Evolutionary conservation across 768 basidiomycete genomes (phyloP).

Genomic region (Lentinula guzmanii): DNA sequence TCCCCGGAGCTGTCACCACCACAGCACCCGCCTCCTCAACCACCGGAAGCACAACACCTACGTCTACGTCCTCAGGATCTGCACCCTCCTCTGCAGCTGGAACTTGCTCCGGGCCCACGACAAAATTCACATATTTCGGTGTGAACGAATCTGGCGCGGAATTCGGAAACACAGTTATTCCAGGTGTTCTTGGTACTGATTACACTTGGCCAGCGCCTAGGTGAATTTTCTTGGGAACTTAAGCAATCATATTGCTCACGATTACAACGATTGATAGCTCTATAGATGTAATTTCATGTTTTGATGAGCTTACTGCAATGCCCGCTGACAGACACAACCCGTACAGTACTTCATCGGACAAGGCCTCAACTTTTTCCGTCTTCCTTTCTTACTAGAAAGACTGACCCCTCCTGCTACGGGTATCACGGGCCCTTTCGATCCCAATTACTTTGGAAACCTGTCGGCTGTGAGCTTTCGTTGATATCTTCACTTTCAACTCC

Average conservation of each 20-base stretch:
- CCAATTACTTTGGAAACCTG: slow-evolving; percentile 45
- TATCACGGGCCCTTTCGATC: slow-evolving; percentile 46
- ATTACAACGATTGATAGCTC: slow-evolving; percentile 17
- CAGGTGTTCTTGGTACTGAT: slow-evolving; percentile 30
- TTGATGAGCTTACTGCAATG: neutral
- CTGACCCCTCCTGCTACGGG: slow-evolving; percentile 46
- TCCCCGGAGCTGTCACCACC: slow-evolving; percentile 24
- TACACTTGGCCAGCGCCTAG: slow-evolving; percentile 44
- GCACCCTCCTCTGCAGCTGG: slow-evolving; percentile 17
- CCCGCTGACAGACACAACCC: slow-evolving; percentile 11
- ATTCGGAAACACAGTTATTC: slow-evolving; percentile 44
- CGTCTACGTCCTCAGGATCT: slow-evolving; percentile 21
- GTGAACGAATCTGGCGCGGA: slow-evolving; percentile 61
- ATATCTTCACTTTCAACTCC: neutral
- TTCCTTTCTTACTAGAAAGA: slow-evolving; percentile 57
- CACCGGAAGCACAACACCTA: slow-evolving; percentile 7
- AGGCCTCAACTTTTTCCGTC: slow-evolving; percentile 59
- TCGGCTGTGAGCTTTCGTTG: slow-evolving; percentile 28
- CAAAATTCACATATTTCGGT: slow-evolving; percentile 59
- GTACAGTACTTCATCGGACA: slow-evolving; percentile 48
- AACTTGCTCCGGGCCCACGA: slow-evolving; percentile 31
- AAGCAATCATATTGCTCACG: neutral
- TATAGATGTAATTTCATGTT: slow-evolving; percentile 21
- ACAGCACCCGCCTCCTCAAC: slow-evolving; percentile 20
- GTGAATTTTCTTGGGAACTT: neutral